phyloP scores from a whole-genome alignment of 73 alveolate genomes.

The Paramecium caudatum region DNA sequence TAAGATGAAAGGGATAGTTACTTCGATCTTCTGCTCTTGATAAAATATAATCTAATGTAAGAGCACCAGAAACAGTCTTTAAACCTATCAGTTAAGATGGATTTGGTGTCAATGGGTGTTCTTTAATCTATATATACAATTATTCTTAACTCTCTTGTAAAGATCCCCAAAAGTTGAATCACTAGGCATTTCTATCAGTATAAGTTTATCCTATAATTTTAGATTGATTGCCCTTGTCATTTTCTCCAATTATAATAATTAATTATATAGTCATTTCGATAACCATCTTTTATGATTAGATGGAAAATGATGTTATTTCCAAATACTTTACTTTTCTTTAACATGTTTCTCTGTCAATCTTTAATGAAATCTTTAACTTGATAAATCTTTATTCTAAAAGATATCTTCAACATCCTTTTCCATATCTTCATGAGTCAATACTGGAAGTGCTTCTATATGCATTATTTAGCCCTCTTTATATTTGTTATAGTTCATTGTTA shows the following conservation, averaged over 20 bases:
- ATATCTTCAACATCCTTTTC: neutral
- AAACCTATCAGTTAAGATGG: constrained; percentile 29
- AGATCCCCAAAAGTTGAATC: neutral
- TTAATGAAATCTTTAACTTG: neutral
- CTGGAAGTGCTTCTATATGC: neutral
- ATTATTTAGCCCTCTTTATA: neutral
- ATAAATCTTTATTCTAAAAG: neutral
- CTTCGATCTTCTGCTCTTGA: constrained; percentile 57
- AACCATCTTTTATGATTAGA: neutral
- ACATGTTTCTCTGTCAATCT: neutral
- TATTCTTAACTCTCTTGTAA: neutral
- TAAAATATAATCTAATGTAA: constrained; percentile 55
- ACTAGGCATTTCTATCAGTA: constrained; percentile 27
- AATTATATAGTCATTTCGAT: constrained; percentile 2
- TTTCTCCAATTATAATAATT: neutral
- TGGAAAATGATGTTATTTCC: constrained; percentile 29
- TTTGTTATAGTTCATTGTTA: neutral
- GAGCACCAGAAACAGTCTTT: neutral
- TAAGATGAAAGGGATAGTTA: neutral
- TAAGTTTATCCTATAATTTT: constrained; percentile 26
- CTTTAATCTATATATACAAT: constrained; percentile 44
- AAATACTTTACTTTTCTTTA: neutral
- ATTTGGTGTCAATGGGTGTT: constrained; percentile 61
- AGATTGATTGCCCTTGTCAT: constrained; percentile 47
- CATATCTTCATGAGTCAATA: neutral